Percentiles rank a stretch among this genome's conserved stretches.
phyloP scores from a whole-genome alignment of 2,329 filamentous ascomycete species.

The Pseudogymnoascus sp. region DNA sequence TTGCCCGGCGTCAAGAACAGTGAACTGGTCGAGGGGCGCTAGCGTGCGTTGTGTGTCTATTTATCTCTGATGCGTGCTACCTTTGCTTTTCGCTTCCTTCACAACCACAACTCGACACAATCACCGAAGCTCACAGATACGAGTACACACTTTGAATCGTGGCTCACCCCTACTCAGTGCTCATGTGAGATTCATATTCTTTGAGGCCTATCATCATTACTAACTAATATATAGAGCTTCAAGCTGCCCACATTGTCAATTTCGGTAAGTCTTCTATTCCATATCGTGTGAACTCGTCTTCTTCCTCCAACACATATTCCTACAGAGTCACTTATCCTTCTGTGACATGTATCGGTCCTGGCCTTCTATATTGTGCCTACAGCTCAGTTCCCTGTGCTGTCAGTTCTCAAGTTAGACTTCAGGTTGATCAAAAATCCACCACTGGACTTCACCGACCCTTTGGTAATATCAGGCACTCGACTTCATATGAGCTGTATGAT shows the following conservation, averaged over 20 bases:
- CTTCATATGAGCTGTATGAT: background rate
- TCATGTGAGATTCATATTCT: background rate
- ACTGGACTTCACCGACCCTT: background rate
- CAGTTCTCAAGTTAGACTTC: background rate
- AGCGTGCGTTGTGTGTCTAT: background rate
- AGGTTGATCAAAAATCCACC: background rate
- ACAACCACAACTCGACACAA: background rate
- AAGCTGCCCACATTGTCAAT: background rate
- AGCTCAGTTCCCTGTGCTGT: background rate
- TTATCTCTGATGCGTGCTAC: background rate
- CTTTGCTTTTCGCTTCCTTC: background rate
- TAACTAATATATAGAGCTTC: conserved; percentile 3
- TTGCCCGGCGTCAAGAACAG: background rate
- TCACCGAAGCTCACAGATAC: background rate
- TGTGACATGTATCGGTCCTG: background rate
- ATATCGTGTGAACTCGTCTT: background rate
- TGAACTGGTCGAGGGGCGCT: background rate
- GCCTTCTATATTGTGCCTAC: background rate
- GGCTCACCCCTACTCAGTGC: background rate
- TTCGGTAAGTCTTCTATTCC: background rate
- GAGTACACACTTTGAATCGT: background rate
- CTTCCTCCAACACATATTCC: background rate
- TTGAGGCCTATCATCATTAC: background rate
- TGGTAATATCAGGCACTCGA: background rate
- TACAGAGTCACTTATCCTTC: background rate